Percentiles rank a stretch among this genome's conserved stretches.
Conservation (phyloP, 1,284 basidiomycete genomes). For the Puccinia hordei region DNA sequence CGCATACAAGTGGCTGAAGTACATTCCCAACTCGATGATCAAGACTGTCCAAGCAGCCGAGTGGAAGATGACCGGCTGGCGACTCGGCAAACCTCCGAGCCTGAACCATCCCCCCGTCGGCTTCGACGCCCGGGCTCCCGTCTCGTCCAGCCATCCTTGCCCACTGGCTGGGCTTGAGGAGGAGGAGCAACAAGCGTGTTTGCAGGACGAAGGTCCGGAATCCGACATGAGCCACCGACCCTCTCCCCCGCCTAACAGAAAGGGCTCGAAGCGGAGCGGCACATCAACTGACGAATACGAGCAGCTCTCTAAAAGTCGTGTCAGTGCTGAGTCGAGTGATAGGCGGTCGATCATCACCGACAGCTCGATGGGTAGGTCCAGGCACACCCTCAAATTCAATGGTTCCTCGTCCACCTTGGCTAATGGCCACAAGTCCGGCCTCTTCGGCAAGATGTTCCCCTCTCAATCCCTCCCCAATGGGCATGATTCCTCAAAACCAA, state of each 20-base stretch:
- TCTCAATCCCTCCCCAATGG: background rate
- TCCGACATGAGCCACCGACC: background rate
- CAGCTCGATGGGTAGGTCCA: background rate
- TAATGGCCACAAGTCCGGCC: background rate
- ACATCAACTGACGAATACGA: background rate
- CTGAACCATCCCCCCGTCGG: conserved; percentile 58
- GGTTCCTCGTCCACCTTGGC: background rate
- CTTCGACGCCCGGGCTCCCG: conserved; percentile 12
- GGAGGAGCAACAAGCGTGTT: too few species aligned
- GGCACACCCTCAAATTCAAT: background rate
- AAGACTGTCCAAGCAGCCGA: conserved; percentile 95
- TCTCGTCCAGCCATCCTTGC: background rate
- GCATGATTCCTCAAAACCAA: background rate
- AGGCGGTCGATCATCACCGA: background rate
- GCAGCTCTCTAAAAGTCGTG: background rate
- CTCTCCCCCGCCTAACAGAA: background rate
- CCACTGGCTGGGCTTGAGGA: background rate
- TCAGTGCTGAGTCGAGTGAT: background rate
- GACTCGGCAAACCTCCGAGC: conserved; percentile 87
- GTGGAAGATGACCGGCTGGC: conserved; percentile 94
- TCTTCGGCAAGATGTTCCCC: conserved; percentile 2
- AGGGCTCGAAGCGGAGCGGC: background rate
- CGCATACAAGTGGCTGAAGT: conserved; percentile 89
- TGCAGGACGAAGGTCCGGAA: background rate
- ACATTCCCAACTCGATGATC: conserved; percentile 86